Base-by-base conservation (phyloP, 73 alveolate genomes). In the Tetrahymena malaccensis region DNA sequence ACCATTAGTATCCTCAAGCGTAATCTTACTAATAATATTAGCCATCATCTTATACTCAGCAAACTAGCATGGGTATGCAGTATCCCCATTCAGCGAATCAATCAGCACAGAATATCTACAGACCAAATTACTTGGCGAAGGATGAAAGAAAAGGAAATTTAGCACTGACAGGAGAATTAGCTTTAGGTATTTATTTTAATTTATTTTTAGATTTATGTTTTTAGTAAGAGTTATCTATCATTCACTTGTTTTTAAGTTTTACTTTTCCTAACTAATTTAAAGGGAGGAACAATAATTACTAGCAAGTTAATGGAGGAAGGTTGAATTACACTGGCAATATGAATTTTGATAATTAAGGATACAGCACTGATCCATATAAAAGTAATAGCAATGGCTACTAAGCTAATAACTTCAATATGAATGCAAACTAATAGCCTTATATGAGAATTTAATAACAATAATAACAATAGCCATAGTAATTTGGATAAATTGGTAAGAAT, bases 161-260 rank as follows among this genome's bases (percentile, higher is more conserved):
- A 93, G 95, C 95, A 40, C 35, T 93, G 9, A 95, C 95, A 35
- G 97, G 97, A 43, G 97, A 95, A 89, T 84, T 95, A 94, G 95
- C 97, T 33, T 43, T 95, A 35, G 97, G 97, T 70, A 70, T 22
- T 70, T 70, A 22, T 17, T 19, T 19, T 70, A 25, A 70, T 7
- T 10, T 33, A 70, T 70, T 70, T 27, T 70, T 70, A n/a, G 34
- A 9, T n/a, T 31, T 6, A 70, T 21, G 1, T 50, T 50, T 50
- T 19, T 3, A 15, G 83, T 15, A 7, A 2, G 15, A 4, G 15
- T n/a, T n/a, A n/a, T n/a, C 15, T 40, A 0, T 50, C 10, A 50
- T 15, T 21, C 22, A 21, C 10, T 50, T 15, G 27, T 19, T 15
- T 44, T 15, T 6, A 21, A 50, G 83, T 50, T 50, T 50, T 50